Conservation (phyloP, 768 basidiomycete species). For the Dentipellis sp. region DNA sequence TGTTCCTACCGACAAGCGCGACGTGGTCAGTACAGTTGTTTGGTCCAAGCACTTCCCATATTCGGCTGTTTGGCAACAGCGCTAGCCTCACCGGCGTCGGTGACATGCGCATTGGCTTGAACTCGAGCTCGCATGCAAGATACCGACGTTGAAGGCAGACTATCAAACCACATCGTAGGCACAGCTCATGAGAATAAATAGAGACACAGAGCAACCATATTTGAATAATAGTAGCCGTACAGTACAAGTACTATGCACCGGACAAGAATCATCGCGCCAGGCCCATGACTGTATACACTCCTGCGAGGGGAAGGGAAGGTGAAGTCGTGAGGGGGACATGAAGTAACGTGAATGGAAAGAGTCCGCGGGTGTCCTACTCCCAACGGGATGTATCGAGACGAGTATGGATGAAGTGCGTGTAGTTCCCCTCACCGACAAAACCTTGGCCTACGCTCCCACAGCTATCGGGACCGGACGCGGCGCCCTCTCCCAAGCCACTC, state of each 20-base stretch:
- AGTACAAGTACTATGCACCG: neutral
- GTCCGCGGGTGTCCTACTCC: neutral
- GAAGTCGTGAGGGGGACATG: neutral
- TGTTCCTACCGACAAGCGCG: neutral
- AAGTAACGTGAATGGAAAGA: neutral
- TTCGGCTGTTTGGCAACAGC: neutral
- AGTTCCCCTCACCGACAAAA: conserved; percentile 2
- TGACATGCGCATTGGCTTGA: too few species aligned
- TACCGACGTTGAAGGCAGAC: neutral
- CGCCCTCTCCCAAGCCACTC: conserved; percentile 67
- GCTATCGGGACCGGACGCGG: conserved; percentile 31
- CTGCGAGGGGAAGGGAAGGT: neutral
- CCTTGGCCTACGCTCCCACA: conserved; percentile 2
- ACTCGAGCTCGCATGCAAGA: neutral
- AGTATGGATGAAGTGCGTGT: neutral
- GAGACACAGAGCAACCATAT: neutral
- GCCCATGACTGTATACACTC: neutral
- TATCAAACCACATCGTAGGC: neutral
- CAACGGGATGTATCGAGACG: neutral
- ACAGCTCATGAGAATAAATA: neutral
- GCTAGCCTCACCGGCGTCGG: neutral
- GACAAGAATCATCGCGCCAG: neutral
- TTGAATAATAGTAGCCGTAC: neutral
- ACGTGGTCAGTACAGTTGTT: conserved; percentile 3
- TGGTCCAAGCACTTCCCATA: neutral